Evolutionary conservation across 2,329 filamentous ascomycete genomes (phyloP), one percentile per base, ranked within the genome.

Genomic region (Bipolaris victoriae): DNA sequence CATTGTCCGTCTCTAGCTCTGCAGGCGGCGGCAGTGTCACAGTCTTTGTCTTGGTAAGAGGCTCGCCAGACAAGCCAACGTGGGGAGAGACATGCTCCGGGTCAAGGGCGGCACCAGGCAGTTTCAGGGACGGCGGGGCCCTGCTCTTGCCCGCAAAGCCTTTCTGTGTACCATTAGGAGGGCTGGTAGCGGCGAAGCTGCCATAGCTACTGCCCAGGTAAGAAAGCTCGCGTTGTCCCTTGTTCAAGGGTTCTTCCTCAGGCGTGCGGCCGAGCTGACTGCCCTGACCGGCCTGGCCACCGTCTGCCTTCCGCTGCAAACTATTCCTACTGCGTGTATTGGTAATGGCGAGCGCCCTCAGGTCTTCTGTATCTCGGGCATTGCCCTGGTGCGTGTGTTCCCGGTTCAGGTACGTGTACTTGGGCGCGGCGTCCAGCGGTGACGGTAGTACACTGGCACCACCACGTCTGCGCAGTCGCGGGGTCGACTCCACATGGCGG

Each of bases 51-150:
- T 67, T 68, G 10, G 49, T 51, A 4, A 55, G 57, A 5, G 65
- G 49, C 1, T 41, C 55, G 9, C 58, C 51, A 1, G 70, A 66
- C 5, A 65, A 63, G 5, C 58, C 62, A 2, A 60, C 53, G 13
- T 54, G 58, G 1, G 66, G 64, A 5, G 68, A 69, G 4, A 54
- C 26, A 36, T 60, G 46, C 6, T 76, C 72, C 7, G 80, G 79
- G 55, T 83, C 81, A 46, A 88, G 66, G 2, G 87, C 87, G 26
- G 88, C 86, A 55, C 83, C 86, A 3, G 88, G 88, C 15, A 90
- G 79, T 64, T 85, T 81, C 18, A 90, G 79, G 0, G 81, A 82
- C 15, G 82, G 81, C 29, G 82, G 79, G 20, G 72, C 65, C 33
- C 53, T 62, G 73, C 73, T 48, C 76, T 58, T 59, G 29, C 46